These are phyloP conservation scores for Diplosphaera chodatii DNA, from an alignment of 139 green algal genomes.

Conservation along the genomic window DNA sequence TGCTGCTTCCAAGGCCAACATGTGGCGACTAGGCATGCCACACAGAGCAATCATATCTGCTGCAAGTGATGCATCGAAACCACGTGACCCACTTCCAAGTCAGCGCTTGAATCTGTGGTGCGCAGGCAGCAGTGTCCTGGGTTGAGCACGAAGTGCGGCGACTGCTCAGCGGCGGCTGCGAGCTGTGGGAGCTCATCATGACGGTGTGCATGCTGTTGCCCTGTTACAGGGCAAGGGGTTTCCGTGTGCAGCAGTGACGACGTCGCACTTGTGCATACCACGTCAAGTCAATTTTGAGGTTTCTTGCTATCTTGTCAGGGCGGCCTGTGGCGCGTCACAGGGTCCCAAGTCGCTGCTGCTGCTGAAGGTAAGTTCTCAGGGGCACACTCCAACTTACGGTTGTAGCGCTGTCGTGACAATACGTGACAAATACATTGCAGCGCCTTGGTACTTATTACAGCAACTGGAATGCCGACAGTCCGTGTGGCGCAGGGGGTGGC, in stretches of 20 bases:
- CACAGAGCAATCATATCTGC: no score
- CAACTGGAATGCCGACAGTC: no score
- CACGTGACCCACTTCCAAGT: no score
- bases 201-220: constrained; percentile 29
- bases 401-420: no score
- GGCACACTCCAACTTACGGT: no score
- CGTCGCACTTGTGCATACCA: background rate
- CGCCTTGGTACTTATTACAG: no score
- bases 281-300: background rate
- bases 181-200: constrained; percentile 64
- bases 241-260: no score
- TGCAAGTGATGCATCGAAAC: no score
- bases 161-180: constrained; percentile 39
- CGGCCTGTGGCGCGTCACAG: constrained; percentile 32
- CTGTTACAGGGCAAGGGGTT: background rate
- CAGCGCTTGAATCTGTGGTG: background rate
- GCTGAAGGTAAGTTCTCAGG: background rate
- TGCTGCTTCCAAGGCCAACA: no score
- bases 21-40: no score
- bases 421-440: no score
- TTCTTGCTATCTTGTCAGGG: background rate
- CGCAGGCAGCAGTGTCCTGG: constrained; percentile 39
- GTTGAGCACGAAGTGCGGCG: constrained; percentile 48
- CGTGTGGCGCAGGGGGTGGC: background rate
- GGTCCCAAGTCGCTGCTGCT: constrained; percentile 26